A percentile compares a stretch with the other conserved stretches of the same genome.
Conservation (phyloP, 257 asterid genomes). For the Jacaranda mimosifolia region DNA sequence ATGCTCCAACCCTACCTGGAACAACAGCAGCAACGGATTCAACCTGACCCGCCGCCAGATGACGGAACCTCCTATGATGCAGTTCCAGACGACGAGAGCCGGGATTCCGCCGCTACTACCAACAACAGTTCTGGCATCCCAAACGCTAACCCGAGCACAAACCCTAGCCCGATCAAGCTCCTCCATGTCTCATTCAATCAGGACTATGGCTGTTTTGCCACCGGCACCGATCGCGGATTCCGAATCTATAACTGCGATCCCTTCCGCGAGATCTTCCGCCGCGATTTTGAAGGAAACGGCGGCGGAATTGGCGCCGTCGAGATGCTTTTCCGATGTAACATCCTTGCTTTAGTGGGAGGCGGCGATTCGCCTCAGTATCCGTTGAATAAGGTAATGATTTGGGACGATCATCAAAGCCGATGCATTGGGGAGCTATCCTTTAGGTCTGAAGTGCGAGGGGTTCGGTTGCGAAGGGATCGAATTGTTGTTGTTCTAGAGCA, state of each 20-base stretch:
- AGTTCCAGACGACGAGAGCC: slow-evolving; percentile 29
- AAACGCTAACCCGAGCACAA: slow-evolving; percentile 23
- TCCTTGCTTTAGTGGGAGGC: slow-evolving; percentile 85
- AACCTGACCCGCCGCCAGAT: slow-evolving; percentile 45
- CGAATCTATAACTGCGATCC: slow-evolving; percentile 91
- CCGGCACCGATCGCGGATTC: slow-evolving; percentile 83
- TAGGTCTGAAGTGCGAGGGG: slow-evolving; percentile 88
- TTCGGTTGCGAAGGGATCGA: slow-evolving; percentile 76
- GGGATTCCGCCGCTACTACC: slow-evolving; percentile 20
- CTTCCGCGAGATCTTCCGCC: slow-evolving; percentile 81
- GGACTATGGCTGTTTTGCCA: slow-evolving; percentile 84
- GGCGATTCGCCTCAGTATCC: slow-evolving; percentile 85
- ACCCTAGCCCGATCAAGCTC: slow-evolving; percentile 50
- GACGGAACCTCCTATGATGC: slow-evolving; percentile 40
- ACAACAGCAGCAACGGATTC: slow-evolving; percentile 50
- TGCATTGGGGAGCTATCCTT: slow-evolving; percentile 89
- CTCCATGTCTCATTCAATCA: slow-evolving; percentile 93
- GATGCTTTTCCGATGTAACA: slow-evolving; percentile 91
- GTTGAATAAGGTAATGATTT: slow-evolving; percentile 86
- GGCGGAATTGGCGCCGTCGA: slow-evolving; percentile 85
- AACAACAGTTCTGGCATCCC: slow-evolving; percentile 16
- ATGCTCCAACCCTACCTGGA: slow-evolving; percentile 67
- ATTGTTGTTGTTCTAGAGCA: slow-evolving; percentile 77
- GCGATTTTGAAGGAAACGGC: slow-evolving; percentile 68
- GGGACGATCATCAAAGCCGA: slow-evolving; percentile 88